Conservation (phyloP, 2,329 filamentous ascomycete genomes). For the Botryosphaeria dothidea region DNA sequence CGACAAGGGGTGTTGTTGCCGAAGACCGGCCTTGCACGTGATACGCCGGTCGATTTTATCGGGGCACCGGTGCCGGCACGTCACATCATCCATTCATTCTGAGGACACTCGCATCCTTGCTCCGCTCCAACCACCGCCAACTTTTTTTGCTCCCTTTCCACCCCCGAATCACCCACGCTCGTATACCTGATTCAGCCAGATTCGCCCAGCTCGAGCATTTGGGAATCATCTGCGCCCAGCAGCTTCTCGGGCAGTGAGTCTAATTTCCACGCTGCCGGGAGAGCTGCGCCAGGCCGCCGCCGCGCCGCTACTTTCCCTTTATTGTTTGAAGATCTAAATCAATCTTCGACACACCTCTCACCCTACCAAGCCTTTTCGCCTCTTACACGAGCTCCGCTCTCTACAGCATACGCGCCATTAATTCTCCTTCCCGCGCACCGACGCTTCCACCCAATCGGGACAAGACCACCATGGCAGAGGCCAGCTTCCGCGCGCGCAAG, state of each 20-base stretch:
- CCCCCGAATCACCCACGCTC: not conserved
- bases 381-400: not conserved
- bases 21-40: not conserved
- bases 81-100: not conserved
- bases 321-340: not conserved
- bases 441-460: no score
- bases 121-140: not conserved
- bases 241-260: not conserved
- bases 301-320: not conserved
- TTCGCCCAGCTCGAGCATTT: no score
- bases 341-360: not conserved
- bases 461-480: conserved; percentile 23
- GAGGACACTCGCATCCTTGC: not conserved
- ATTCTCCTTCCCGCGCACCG: no score
- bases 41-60: not conserved
- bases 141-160: no score
- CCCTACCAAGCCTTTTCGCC: not conserved
- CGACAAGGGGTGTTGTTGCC: conserved; percentile 15
- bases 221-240: no score
- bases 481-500: conserved; percentile 52
- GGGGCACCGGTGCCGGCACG: not conserved
- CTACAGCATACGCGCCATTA: no score
- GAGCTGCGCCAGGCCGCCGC: not conserved
- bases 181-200: not conserved
- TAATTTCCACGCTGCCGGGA: not conserved